phyloP scores from a whole-genome alignment of 306 rosid species.

The Lathyrus sativus region DNA sequence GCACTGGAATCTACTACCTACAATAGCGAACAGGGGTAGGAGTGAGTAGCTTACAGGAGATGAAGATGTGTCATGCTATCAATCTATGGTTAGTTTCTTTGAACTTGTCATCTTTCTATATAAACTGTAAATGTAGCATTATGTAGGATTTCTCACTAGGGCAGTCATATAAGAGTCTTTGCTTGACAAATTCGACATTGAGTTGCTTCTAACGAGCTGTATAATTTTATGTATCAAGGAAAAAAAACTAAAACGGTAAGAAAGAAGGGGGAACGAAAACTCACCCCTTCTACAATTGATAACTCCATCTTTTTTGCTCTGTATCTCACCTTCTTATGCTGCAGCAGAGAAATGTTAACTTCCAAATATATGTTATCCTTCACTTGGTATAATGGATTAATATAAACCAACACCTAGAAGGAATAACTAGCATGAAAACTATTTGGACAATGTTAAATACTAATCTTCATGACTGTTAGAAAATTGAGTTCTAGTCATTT shows the following conservation, averaged over 20 bases:
- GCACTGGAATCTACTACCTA: slow-evolving; percentile 45
- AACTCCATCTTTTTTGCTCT: neutral
- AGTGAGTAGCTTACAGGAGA: slow-evolving; percentile 55
- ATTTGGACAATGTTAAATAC: too few species aligned
- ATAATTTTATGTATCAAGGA: slow-evolving; percentile 8
- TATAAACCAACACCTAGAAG: too few species aligned
- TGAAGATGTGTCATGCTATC: slow-evolving; percentile 50
- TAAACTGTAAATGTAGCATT: neutral
- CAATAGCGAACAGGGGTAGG: slow-evolving; percentile 57
- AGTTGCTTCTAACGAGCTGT: slow-evolving; percentile 15
- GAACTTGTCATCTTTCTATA: slow-evolving; percentile 29
- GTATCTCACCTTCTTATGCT: too few species aligned
- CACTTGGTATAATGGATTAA: too few species aligned
- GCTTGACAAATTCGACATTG: slow-evolving; percentile 23
- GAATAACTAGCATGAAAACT: too few species aligned
- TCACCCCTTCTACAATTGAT: neutral
- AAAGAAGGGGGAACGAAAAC: slow-evolving; percentile 1
- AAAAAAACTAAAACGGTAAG: slow-evolving; percentile 20
- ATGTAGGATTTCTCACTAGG: slow-evolving; percentile 6
- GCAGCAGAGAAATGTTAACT: too few species aligned
- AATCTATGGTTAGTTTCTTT: slow-evolving; percentile 60
- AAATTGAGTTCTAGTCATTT: too few species aligned
- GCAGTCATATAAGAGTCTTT: slow-evolving; percentile 12
- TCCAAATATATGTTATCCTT: too few species aligned
- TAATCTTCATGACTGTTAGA: too few species aligned